A percentile compares a stretch with the other conserved stretches of the same genome.
These are phyloP conservation scores for Geoglossum glabrum DNA, from an alignment of 495 filamentous ascomycete species.

Conservation along the genomic window DNA sequence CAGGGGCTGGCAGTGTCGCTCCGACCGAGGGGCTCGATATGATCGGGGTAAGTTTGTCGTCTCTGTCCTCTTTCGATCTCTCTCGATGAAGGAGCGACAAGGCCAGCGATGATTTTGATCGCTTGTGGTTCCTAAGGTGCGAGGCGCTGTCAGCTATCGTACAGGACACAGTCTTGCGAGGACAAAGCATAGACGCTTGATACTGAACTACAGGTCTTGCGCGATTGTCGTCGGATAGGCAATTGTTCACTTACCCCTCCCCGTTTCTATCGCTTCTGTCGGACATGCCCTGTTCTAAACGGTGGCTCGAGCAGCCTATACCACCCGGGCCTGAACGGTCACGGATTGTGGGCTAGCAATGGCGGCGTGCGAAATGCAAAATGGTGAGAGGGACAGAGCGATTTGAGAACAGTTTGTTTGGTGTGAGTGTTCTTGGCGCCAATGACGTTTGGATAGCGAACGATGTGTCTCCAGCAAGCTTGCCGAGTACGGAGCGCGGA, in stretches of 20 bases:
- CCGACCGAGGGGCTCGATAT: neutral
- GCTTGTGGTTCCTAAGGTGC: slow-evolving; percentile 28
- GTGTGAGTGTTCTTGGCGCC: no score
- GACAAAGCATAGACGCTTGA: neutral
- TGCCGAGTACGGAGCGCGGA: no score
- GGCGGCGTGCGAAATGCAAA: neutral
- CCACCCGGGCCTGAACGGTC: neutral
- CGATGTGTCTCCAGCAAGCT: no score
- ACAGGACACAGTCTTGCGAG: neutral
- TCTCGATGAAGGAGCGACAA: slow-evolving; percentile 32
- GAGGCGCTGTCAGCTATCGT: neutral
- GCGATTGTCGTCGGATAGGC: neutral
- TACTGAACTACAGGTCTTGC: neutral
- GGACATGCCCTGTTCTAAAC: neutral
- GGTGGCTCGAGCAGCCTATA: neutral
- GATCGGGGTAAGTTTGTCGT: slow-evolving; percentile 14
- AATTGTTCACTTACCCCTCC: neutral
- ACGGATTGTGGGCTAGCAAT: neutral
- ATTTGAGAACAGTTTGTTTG: no score
- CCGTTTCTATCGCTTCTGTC: neutral
- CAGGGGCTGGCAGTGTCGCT: neutral
- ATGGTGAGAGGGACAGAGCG: no score
- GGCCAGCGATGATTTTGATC: slow-evolving; percentile 31
- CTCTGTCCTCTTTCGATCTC: slow-evolving; percentile 22
- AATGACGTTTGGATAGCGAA: no score